Base-by-base conservation (phyloP, 441 rosid species). In the Gossypium davidsonii region DNA sequence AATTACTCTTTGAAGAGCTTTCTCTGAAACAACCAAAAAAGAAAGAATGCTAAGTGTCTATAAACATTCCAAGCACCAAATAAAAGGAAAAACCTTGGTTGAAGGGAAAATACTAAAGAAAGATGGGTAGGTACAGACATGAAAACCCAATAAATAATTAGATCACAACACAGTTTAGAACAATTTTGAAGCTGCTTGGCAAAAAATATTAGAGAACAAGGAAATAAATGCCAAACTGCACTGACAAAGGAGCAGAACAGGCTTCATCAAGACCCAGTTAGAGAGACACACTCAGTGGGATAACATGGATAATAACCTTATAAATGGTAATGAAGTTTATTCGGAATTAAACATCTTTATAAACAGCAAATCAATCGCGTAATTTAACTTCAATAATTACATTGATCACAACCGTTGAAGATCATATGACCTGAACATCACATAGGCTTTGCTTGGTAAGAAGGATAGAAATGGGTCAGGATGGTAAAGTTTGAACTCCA, bases 1-100 rank as follows among this genome's bases (percentile, higher is more conserved):
- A 71, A 74, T 82, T 81, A 85, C 80, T 75, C 80, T 89, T 67
- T 84, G 86, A 62, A 93, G 72, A 74, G 84, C 90, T 84, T 84
- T 91, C 73, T 89, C 98, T 95, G 87, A 74, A 87, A 77, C 75
- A 83, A 75, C 17, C 76, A 46, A 42, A 78, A 58, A 48, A 67
- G 52, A 72, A 39, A 67, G 46, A 53, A 73, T 49, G 21, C 26
- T 64, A 73, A 84, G 78, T 17, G 46, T 14, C 64, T 34, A 51
- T 46, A 64, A 25, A 42, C 18, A 65, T 65, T 79, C 49, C 26
- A 78, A 55, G 6, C 9, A 18, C 20, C 15, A 53, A 37, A 75
- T 23, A 20, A 44, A 42, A 71, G 42, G 9, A 63, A 39, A 57
- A 21, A 14, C 20, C 21, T 57, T 39, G 3, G 11, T 14, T 56